Conservation (phyloP, 805 yeast genomes). For the Naumovozyma baii region DNA sequence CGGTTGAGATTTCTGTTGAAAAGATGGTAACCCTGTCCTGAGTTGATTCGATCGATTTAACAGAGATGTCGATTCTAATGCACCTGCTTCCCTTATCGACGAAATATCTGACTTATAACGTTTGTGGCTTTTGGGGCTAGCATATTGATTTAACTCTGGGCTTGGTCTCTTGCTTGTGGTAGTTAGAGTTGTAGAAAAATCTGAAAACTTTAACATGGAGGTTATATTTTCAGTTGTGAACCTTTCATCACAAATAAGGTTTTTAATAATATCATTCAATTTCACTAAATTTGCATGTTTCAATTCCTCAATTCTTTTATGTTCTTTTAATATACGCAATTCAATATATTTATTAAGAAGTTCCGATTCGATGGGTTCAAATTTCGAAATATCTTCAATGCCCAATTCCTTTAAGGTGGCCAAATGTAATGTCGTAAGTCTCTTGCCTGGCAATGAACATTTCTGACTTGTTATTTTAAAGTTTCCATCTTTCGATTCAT, state of each 20-base stretch:
- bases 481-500: not conserved
- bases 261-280: slow-evolving; percentile 13
- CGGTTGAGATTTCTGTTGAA: not conserved
- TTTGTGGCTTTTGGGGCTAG: slow-evolving; percentile 13
- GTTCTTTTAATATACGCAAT: slow-evolving; percentile 13
- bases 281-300: slow-evolving; percentile 15
- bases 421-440: not conserved
- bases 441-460: no score
- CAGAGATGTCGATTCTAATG: not conserved
- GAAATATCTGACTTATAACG: slow-evolving; percentile 11
- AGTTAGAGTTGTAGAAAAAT: not conserved
- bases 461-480: no score
- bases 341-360: slow-evolving; percentile 11
- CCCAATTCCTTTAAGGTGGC: slow-evolving; percentile 8
- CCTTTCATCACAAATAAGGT: slow-evolving; percentile 12
- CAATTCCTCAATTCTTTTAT: slow-evolving; percentile 13
- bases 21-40: no score
- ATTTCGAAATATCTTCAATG: slow-evolving; percentile 3
- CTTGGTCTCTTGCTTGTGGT: not conserved
- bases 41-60: not conserved
- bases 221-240: slow-evolving; percentile 11
- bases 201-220: slow-evolving; percentile 8
- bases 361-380: slow-evolving; percentile 5
- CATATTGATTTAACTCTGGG: not conserved
- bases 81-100: slow-evolving; percentile 3